Base-by-base conservation (phyloP, 257 asterid genomes). In the Fraxinus excelsior region DNA sequence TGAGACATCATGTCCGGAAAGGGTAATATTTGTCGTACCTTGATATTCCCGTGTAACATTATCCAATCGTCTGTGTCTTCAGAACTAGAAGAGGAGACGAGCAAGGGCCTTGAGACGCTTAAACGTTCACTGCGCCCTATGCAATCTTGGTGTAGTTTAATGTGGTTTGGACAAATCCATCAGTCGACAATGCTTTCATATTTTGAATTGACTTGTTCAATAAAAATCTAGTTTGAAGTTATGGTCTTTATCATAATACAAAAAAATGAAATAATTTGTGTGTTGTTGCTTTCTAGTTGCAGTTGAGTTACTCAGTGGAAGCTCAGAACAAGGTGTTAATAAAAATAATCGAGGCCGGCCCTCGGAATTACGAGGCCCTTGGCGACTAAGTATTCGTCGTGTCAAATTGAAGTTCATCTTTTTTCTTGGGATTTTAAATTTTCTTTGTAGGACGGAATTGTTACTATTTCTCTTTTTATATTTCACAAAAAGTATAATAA, bases 1-100 rank as follows among this genome's bases (percentile, higher is more conserved):
- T 90, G 53, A 84, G 85, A 67, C 81, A 87, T n/a, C 82, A 32
- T 66, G 84, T 75, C 56, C 87, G 85, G 76, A 76, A 82, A 7
- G 84, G 84, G 66, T 81, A 80, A 74, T 74, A 65, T 32, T 35
- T 51, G 56, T 29, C 3, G 7, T 25, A 44, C 56, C 26, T 58
- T 49, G 75, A 68, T 60, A 23, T 73, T 60, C 73, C 37, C 40
- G 73, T 76, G 76, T 62, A 60, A 72, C 35, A 31, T 71, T 26
- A 78, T 60, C 68, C 7, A 6, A 53, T 71, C 71, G 83, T 11
- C 40, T 74, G 77, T 80, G n/a, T 75, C 58, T 72, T 74, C 81
- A 76, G 60, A 74, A 23, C 53, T 13, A 46, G 56, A 79, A 82
- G 83, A 81, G 2, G 49, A 78, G 90, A 88, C 77, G 85, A 84